phyloP scores from a whole-genome alignment of 2,329 filamentous ascomycete species.

The Botrytis medusae region DNA sequence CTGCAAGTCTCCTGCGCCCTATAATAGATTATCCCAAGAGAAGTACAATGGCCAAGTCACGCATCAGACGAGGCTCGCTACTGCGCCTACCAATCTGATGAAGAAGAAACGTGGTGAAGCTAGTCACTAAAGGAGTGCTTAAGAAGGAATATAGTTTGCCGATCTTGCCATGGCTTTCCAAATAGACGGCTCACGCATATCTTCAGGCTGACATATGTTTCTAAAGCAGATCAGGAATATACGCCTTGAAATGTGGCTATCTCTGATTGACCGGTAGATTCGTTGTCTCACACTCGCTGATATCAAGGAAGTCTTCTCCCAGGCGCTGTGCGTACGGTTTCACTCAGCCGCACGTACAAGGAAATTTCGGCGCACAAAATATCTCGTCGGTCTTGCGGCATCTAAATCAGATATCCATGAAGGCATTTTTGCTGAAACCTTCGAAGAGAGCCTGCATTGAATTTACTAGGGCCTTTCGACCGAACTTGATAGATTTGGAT shows the following conservation, averaged over 20 bases:
- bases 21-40: slow-evolving; percentile 17
- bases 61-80: background rate
- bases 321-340: slow-evolving; percentile 4
- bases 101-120: background rate
- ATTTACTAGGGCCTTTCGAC: background rate
- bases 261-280: slow-evolving; percentile 5
- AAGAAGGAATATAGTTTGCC: background rate
- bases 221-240: background rate
- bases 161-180: slow-evolving; percentile 9
- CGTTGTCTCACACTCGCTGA: slow-evolving; percentile 6
- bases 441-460: background rate
- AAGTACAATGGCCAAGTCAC: slow-evolving; percentile 4
- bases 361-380: background rate
- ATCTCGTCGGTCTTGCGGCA: background rate
- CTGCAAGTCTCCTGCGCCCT: background rate
- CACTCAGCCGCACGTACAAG: slow-evolving; percentile 9
- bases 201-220: slow-evolving; percentile 9
- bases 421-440: background rate
- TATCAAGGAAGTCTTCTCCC: background rate
- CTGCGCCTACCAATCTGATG: background rate
- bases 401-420: background rate
- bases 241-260: slow-evolving; percentile 17
- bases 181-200: slow-evolving; percentile 1
- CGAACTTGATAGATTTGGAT: background rate
- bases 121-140: slow-evolving; percentile 2